Conservation (phyloP, 2,329 filamentous ascomycete genomes). For the Ceratocystis destructans region DNA sequence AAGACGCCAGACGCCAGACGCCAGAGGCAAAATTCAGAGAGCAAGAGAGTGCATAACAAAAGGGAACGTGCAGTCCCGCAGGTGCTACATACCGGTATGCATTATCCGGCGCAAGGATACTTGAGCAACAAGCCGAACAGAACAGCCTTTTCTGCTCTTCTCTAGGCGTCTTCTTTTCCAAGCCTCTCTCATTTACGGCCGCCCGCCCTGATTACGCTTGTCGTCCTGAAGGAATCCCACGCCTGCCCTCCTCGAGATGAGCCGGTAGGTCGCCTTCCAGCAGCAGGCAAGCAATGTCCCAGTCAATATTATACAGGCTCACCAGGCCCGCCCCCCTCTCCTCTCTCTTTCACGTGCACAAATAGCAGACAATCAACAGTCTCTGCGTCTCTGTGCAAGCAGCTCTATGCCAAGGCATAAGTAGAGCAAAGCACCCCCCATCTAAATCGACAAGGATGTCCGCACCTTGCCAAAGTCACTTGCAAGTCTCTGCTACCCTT, state of each 20-base stretch:
- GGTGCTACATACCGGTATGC: background rate
- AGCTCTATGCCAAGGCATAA: background rate
- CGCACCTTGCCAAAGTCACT: background rate
- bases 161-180: too few relatives aligned
- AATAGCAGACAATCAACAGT: background rate
- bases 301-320: too few relatives aligned
- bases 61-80: background rate
- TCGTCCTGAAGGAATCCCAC: too few relatives aligned
- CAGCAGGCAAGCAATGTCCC: too few relatives aligned
- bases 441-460: background rate
- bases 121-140: background rate
- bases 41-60: background rate
- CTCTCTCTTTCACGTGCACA: slow-evolving; percentile 1
- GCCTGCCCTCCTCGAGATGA: too few relatives aligned
- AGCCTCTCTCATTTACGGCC: too few relatives aligned
- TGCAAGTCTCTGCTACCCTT: background rate
- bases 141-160: background rate
- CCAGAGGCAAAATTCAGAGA: background rate
- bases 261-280: too few relatives aligned
- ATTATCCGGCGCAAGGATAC: background rate
- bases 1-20: background rate
- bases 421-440: background rate
- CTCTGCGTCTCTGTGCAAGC: background rate
- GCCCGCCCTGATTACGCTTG: too few relatives aligned
- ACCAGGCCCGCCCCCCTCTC: too few relatives aligned